Conservation (phyloP, 1,284 basidiomycete genomes). For the Heterobasidion irregulare region DNA sequence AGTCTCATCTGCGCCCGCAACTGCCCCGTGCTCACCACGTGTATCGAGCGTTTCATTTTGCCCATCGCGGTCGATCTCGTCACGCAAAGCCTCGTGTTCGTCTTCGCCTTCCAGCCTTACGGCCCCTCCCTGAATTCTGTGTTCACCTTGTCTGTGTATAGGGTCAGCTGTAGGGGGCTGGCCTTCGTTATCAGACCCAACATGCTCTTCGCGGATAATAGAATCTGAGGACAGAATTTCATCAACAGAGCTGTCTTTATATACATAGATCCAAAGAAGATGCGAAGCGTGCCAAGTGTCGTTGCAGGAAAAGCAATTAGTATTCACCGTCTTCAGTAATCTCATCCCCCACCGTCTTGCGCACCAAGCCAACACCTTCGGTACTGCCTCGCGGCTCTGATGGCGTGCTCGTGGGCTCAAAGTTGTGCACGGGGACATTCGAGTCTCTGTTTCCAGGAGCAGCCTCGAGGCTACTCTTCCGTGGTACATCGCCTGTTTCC, state of each 20-base stretch:
- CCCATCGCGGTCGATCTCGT: not conserved
- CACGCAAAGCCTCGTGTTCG: not conserved
- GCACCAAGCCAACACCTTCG: not conserved
- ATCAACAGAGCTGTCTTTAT: not conserved
- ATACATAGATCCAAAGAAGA: constrained; percentile 2
- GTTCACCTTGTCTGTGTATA: no score
- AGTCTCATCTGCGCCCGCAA: not conserved
- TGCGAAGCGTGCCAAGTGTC: no score
- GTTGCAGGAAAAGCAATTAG: constrained; percentile 23
- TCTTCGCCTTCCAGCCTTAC: constrained; percentile 5
- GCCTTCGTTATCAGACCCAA: no score
- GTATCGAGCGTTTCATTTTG: not conserved
- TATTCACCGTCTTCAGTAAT: constrained; percentile 35
- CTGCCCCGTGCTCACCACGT: not conserved
- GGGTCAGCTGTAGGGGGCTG: no score
- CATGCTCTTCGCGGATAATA: not conserved
- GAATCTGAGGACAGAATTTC: not conserved
- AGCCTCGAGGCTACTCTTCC: not conserved
- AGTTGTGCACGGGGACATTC: no score
- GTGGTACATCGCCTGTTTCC: not conserved
- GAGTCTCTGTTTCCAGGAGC: not conserved
- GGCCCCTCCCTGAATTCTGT: not conserved
- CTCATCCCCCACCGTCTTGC: not conserved
- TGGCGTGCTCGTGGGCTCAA: no score
- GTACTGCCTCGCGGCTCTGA: not conserved